phyloP scores from a whole-genome alignment of 257 asterid genomes.

The Rehmannia glutinosa region DNA sequence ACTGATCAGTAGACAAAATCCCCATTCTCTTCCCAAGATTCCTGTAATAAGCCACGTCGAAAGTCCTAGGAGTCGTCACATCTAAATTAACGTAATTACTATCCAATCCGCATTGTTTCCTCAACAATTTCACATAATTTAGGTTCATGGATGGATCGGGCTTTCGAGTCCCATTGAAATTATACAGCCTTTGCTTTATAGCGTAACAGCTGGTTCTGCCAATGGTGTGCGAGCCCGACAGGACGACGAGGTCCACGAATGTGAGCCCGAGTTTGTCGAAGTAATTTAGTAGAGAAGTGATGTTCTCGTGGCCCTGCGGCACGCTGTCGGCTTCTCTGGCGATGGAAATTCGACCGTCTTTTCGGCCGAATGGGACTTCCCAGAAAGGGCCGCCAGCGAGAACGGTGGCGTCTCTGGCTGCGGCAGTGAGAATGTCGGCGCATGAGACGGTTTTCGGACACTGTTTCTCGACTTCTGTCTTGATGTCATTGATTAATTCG shows the following conservation, averaged over 20 bases:
- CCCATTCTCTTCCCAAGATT: slow-evolving; percentile 39
- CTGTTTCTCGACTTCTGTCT: slow-evolving; percentile 49
- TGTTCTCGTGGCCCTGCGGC: slow-evolving; percentile 65
- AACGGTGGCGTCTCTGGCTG: slow-evolving; percentile 71
- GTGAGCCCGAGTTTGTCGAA: slow-evolving; percentile 68
- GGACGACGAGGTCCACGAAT: slow-evolving; percentile 66
- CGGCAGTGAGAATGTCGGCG: slow-evolving; percentile 72
- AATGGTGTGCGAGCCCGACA: slow-evolving; percentile 66
- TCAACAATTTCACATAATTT: slow-evolving; percentile 20
- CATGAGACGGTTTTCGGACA: slow-evolving; percentile 80
- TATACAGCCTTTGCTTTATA: slow-evolving; percentile 27
- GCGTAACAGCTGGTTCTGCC: slow-evolving; percentile 34
- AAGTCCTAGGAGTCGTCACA: slow-evolving; percentile 32
- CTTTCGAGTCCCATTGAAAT: slow-evolving; percentile 28
- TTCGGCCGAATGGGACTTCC: slow-evolving; percentile 82
- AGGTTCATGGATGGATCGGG: slow-evolving; percentile 34
- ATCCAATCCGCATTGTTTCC: slow-evolving; percentile 20
- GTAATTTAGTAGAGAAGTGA: slow-evolving; percentile 44
- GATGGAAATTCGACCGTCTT: slow-evolving; percentile 64
- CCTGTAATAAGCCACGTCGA: slow-evolving; percentile 37
- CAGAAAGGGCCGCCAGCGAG: slow-evolving; percentile 77
- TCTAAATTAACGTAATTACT: slow-evolving; percentile 26
- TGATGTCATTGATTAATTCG: slow-evolving; percentile 57
- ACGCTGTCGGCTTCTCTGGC: slow-evolving; percentile 55
- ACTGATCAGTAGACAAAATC: slow-evolving; percentile 36